Evolutionary conservation across 2,329 filamentous ascomycete species (phyloP), one percentile per base, ranked within the genome.

Genomic region (Neophaeococcomyces aloes): DNA sequence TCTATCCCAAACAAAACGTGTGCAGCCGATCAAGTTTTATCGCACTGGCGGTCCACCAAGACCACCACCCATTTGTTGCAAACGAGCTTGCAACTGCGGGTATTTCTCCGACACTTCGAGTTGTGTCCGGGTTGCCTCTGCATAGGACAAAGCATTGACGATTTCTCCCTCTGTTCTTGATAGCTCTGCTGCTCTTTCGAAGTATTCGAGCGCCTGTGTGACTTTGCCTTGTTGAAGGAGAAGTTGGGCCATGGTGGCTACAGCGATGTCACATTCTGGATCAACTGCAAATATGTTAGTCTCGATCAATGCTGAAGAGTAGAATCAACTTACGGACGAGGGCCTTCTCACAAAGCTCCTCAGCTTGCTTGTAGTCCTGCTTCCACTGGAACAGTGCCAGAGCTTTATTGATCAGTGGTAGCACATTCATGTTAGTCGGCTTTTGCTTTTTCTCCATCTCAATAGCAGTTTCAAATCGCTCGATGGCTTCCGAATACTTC

Each of bases 201-300:
- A 98, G 72, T 96, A 96, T 66, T 83, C 86, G 53, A 98, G 79
- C 1, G 91, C 91, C 51, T 95, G 86, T 29, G 83, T 84, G 46
- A 98, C 89, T 70, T 95, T 95, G 65, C 91, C 91, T 71, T 96
- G 91, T 65, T 98, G 91, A 29, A 98, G 77, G 41, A 98, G 80
- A 32, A 98, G 78, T 67, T 98, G 91, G 8, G 91, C 91, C 86
- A 98, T 95, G 43, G 91, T 98, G 42, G 91, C 91, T 32, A 98
- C 91, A 32, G 91, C 91, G 59, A 98, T 98, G 59, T 98, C 91
- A 62, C 91, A 98, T 64, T 98, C 91, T 19, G 91, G 91, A 59
- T 98, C 91, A 62, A 98, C 88, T 94, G 56, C 7, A 44, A 27
- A n/a, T 14, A 31, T 29, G 46, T 60, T 44, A 54, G 31, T 13